phyloP scores from a whole-genome alignment of 2,329 filamentous ascomycete genomes.

The Aspergillus novofumigatus region DNA sequence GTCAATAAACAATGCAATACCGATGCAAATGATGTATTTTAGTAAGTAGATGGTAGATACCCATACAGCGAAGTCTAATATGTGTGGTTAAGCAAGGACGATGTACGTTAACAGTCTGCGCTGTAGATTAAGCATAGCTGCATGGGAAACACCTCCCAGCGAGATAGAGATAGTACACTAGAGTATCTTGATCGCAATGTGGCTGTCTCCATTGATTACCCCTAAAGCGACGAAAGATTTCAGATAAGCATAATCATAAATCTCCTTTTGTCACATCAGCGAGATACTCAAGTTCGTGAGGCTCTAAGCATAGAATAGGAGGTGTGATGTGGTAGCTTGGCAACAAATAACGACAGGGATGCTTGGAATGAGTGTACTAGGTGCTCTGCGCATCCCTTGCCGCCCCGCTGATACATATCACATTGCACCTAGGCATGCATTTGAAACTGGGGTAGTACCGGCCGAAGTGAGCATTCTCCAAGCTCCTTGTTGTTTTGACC shows the following conservation, averaged over 20 bases:
- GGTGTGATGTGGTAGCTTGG: no score
- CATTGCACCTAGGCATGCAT: not conserved
- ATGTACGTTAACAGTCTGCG: not conserved
- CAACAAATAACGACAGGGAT: no score
- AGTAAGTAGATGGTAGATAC: no score
- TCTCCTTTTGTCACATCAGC: no score
- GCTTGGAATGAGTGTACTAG: not conserved
- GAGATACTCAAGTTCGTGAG: not conserved
- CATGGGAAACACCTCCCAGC: not conserved
- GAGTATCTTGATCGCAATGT: no score
- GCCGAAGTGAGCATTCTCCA: not conserved
- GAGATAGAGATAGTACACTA: not conserved
- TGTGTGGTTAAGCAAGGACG: not conserved
- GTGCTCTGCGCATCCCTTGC: not conserved
- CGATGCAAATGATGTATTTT: no score
- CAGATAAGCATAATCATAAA: no score
- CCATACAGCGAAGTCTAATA: not conserved
- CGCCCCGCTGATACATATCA: conserved; percentile 2
- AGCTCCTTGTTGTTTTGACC: not conserved
- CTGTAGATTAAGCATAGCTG: not conserved
- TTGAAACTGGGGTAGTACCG: not conserved
- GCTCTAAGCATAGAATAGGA: no score
- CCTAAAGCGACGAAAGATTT: no score
- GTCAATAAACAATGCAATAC: no score
- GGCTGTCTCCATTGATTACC: no score